A percentile compares a stretch with the other conserved stretches of the same genome.
Conservation (phyloP, 352 stramenopile species). For the Sclerospora graminicola region DNA sequence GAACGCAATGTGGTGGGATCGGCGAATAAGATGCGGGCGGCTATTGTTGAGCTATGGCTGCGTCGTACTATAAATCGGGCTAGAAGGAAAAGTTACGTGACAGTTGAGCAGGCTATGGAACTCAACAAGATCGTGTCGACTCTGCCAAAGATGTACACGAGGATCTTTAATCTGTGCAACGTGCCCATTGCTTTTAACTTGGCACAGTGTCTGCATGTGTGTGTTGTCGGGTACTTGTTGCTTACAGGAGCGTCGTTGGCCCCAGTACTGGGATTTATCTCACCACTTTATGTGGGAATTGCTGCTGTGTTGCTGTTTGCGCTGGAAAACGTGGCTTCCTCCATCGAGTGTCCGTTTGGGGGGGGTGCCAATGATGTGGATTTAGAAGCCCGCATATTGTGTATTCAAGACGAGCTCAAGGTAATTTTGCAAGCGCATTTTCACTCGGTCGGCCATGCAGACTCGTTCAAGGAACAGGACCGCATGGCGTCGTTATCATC, state of each 20-base stretch:
- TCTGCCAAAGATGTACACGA: constrained; percentile 40
- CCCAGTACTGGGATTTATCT: constrained; percentile 11
- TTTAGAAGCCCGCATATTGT: constrained; percentile 32
- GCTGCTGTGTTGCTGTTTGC: constrained; percentile 40
- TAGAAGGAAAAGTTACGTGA: constrained; percentile 28
- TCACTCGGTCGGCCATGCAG: constrained; percentile 27
- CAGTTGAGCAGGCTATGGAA: constrained; percentile 32
- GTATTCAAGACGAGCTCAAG: constrained; percentile 47
- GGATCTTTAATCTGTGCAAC: constrained; percentile 39
- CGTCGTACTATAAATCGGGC: constrained; percentile 32
- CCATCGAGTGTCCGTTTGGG: constrained; percentile 44
- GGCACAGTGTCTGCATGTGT: constrained; percentile 30
- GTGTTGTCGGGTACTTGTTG: constrained; percentile 32
- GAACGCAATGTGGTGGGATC: constrained; percentile 35
- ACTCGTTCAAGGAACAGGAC: constrained; percentile 30
- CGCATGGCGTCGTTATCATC: constrained; percentile 39
- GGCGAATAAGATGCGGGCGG: constrained; percentile 36
- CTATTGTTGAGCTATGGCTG: constrained; percentile 51
- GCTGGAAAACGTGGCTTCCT: constrained; percentile 30
- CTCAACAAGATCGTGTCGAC: constrained; percentile 37
- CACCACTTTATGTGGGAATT: constrained; percentile 23
- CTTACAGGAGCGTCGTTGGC: constrained; percentile 19
- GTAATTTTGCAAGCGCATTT: constrained; percentile 42
- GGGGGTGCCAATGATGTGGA: constrained; percentile 28
- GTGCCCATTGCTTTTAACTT: constrained; percentile 38